Evolutionary conservation across 108 stramenopile species (phyloP).

Genomic region (Cyclotella sp.): DNA sequence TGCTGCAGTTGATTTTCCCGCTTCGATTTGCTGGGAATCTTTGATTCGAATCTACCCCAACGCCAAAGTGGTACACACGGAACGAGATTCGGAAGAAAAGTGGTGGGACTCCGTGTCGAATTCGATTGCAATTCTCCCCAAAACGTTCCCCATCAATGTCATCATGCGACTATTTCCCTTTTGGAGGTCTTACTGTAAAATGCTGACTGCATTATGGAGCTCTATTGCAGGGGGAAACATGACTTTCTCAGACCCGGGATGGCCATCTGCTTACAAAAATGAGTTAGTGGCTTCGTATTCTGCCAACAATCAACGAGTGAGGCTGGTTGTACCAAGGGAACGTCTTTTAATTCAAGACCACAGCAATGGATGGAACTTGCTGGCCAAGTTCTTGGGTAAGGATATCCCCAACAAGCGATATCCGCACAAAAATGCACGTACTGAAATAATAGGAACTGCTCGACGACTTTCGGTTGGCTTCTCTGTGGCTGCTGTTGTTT

Average conservation of each 20-base stretch:
- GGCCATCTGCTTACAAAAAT: conserved; percentile 18
- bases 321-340: conserved; percentile 5
- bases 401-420: background rate
- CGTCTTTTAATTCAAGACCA: conserved; percentile 18
- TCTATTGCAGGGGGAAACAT: background rate
- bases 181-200: background rate
- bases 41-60: conserved; percentile 10
- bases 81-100: conserved; percentile 17
- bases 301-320: conserved; percentile 9
- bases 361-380: conserved; percentile 12
- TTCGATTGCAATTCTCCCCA: background rate
- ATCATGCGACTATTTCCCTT: conserved; percentile 1
- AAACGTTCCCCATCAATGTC: conserved; percentile 10
- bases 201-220: background rate
- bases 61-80: conserved; percentile 22
- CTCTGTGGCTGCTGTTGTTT: background rate
- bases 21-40: conserved; percentile 2
- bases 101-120: conserved; percentile 22
- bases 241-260: background rate
- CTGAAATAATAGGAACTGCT: background rate
- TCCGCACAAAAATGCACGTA: conserved; percentile 12
- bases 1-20: conserved; percentile 29
- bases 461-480: background rate
- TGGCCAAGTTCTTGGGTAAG: conserved; percentile 21
- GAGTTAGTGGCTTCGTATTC: conserved; percentile 16